Evolutionary conservation across 73 alveolate genomes (phyloP), one percentile per base, ranked within the genome.

Genomic region (Paraurostyla sp.): DNA sequence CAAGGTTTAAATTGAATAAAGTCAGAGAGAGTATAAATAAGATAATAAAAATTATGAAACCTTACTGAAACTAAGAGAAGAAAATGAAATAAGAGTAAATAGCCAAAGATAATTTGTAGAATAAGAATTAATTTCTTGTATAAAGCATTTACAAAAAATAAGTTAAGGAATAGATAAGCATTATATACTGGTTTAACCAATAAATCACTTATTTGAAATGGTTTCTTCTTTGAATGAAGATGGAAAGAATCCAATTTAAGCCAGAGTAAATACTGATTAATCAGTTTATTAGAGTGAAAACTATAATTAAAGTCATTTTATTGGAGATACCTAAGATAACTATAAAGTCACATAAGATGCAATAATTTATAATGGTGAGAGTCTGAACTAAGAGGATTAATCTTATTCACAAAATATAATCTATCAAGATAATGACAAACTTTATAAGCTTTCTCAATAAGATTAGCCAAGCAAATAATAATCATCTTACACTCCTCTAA

Each of bases 21-120:
- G 35, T 33, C 9, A 65, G 41, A 40, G 3, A 18, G 1, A 32
- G 20, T 11, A 36, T 38, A 30, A 35, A 13, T 38, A 65, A 40
- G 82, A 65, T 3, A 20, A 20, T 11, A 65, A 65, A 35, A 65
- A 65, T 38, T 65, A 65, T 40, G 82, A 65, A 40, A 65, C 82
- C 7, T 1, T 65, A 13, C 2, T 65, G 1, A 65, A 58, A 65
- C 6, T 65, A n/a, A 65, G 41, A 65, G 82, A 65, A 4, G 82
- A 65, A 38, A 65, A 65, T 22, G 82, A 65, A 1, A 1, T 20
- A 16, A 65, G 82, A 65, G 13, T 13, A 13, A 6, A 2, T 1
- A 35, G 41, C 22, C 20, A 38, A 20, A 40, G 56, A 38, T 1
- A 4, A 0, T 6, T 36, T 1, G 1, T 65, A 6, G 15, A 65